Base-by-base conservation (phyloP, 495 filamentous ascomycete species). In the Aspergillus campestris region DNA sequence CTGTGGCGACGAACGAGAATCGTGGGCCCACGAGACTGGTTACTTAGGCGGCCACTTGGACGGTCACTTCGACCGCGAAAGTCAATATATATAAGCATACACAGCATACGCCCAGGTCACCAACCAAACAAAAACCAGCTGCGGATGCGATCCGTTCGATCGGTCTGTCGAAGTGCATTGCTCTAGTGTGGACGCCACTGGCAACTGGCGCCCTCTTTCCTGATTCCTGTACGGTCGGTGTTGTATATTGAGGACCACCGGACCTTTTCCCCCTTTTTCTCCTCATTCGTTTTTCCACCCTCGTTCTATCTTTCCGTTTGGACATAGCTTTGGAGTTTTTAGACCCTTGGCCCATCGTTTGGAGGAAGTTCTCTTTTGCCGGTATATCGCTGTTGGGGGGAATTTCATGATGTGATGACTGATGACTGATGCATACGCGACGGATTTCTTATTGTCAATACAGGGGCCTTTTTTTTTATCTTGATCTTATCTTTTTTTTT, bases 1-100 rank as follows among this genome's bases (percentile, higher is more conserved):
- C 89, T 3, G 88, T 92, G 44, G 89, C 89, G 7, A 92, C 89
- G 3, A 86, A 84, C 47, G 86, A 94, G 57, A 81, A 86, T 35
- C 79, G 83, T 36, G 74, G 72, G 13, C 70, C 77, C 0, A 65
- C 78, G 6, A 65, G 64, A 47, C 50, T 71, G 37, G 67, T 67
- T 44, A 40, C 61, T 39, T 69, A 55, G 60, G 49, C 3, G n/a
- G 13, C 4, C 18, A 2, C 18, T 57, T 55, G 38, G 45, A 29
- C 27, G 51, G 41, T 28, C 32, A 37, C 39, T 40, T 30, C 30
- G 38, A 7, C 13, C 33, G 27, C 47, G 37, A 43, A 47, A 37
- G 14, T 27, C 15, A 27, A 24, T 27, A 24, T 27, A 40, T 38
- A 38, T 34, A 34, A 10, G n/a, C 35, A 24, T 24, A 24, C 18